These are phyloP conservation scores for Lecanicillium sp. DNA, from an alignment of 2,329 filamentous ascomycete species.

Conservation along the genomic window DNA sequence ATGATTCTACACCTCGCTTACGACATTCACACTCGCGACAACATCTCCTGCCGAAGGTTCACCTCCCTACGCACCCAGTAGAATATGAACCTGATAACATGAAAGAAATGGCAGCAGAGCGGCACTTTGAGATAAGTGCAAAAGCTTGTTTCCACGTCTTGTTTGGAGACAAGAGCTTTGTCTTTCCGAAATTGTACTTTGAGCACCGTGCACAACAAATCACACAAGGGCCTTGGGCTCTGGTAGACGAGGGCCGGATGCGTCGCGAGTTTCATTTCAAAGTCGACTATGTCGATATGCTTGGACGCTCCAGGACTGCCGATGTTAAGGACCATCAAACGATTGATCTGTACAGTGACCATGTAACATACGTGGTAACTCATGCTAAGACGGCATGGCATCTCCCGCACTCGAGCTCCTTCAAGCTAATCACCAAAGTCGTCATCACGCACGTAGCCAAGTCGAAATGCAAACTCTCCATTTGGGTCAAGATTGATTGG, in stretches of 20 bases:
- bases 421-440: constrained; percentile 79
- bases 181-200: constrained; percentile 86
- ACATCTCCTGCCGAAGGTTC: constrained; percentile 58
- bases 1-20: constrained; percentile 26
- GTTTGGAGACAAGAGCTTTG: constrained; percentile 91
- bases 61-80: constrained; percentile 72
- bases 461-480: constrained; percentile 81
- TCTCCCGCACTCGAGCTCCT: constrained; percentile 69
- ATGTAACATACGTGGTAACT: constrained; percentile 58
- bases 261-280: constrained; percentile 75
- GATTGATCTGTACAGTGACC: constrained; percentile 75
- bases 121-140: constrained; percentile 81
- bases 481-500: constrained; percentile 88
- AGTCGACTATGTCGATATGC: constrained; percentile 56
- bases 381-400: constrained; percentile 67
- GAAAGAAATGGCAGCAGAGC: constrained; percentile 65
- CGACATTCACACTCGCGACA: constrained; percentile 23
- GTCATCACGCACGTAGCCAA: constrained; percentile 92
- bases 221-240: constrained; percentile 76
- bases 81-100: constrained; percentile 79
- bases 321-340: constrained; percentile 74
- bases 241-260: constrained; percentile 61
- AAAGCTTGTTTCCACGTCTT: constrained; percentile 94
- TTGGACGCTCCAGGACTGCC: constrained; percentile 52
- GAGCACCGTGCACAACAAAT: constrained; percentile 73